Evolutionary conservation across 2,329 filamentous ascomycete genomes (phyloP).

Genomic region (Calonectria henricotiae): DNA sequence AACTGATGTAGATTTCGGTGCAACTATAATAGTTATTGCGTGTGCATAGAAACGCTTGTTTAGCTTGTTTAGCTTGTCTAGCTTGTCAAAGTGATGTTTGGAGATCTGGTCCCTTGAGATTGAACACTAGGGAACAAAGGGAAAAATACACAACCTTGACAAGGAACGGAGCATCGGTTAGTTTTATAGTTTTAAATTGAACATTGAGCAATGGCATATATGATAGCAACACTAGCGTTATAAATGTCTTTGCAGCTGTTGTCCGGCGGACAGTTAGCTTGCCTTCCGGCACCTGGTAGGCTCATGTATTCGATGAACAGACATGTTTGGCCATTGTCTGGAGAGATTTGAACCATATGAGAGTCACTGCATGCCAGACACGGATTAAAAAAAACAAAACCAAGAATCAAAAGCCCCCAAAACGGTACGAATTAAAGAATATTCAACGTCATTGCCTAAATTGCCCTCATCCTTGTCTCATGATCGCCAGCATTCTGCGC

Average conservation of each 20-base stretch:
- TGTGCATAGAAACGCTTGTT: not conserved
- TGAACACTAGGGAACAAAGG: not conserved
- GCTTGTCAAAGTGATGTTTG: not conserved
- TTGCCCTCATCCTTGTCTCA: not conserved
- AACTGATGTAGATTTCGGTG: not conserved
- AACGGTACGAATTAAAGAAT: not conserved
- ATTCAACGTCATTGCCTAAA: slow-evolving; percentile 1
- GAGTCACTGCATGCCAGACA: not conserved
- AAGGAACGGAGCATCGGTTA: not conserved
- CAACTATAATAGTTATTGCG: not conserved
- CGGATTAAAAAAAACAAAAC: not conserved
- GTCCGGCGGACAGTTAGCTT: too few species aligned
- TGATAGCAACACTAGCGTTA: too few species aligned
- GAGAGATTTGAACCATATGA: not conserved
- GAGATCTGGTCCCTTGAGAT: not conserved
- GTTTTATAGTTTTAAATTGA: not conserved
- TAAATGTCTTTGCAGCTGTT: too few species aligned
- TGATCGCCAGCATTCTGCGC: slow-evolving; percentile 16
- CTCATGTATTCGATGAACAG: not conserved
- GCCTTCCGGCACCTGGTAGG: not conserved
- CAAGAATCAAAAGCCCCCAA: too few species aligned
- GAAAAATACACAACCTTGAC: not conserved
- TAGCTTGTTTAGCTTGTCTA: not conserved
- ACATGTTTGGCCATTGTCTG: too few species aligned
- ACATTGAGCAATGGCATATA: too few species aligned